Conservation (phyloP, 306 rosid species). For the Vicia faba region DNA sequence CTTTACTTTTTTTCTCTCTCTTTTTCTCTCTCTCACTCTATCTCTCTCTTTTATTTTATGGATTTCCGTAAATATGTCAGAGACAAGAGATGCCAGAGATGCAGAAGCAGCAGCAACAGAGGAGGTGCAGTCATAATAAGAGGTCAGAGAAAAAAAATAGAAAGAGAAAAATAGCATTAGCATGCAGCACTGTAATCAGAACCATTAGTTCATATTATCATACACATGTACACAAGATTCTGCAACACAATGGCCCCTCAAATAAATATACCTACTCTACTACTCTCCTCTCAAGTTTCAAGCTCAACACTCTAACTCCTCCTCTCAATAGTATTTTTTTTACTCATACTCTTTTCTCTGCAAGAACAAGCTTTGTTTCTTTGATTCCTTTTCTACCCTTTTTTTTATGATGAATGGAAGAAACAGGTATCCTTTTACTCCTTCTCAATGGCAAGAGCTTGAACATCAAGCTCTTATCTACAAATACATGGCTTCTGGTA, state of each 20-base stretch:
- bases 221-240: slow-evolving; percentile 78
- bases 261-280: slow-evolving; percentile 75
- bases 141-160: slow-evolving; percentile 40
- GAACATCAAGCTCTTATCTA: slow-evolving; percentile 96
- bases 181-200: slow-evolving; percentile 76
- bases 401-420: slow-evolving; percentile 52
- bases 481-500: slow-evolving; percentile 95
- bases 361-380: neutral
- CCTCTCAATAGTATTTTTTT: neutral
- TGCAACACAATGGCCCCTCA: slow-evolving; percentile 84
- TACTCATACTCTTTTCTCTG: neutral
- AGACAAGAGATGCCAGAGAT: slow-evolving; percentile 76
- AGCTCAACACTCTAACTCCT: slow-evolving; percentile 26
- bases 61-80: slow-evolving; percentile 94
- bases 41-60: slow-evolving; percentile 66
- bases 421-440: slow-evolving; percentile 79
- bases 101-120: slow-evolving; percentile 64
- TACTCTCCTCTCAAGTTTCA: neutral
- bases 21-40: neutral
- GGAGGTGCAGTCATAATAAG: slow-evolving; percentile 85
- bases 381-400: neutral
- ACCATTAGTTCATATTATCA: slow-evolving; percentile 73
- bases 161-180: slow-evolving; percentile 47
- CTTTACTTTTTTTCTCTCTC: neutral
- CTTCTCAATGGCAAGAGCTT: slow-evolving; percentile 97